A percentile compares a stretch with the other conserved stretches of the same genome.
Evolutionary conservation across 257 asterid genomes (phyloP).

Genomic region (Capsicum pubescens): DNA sequence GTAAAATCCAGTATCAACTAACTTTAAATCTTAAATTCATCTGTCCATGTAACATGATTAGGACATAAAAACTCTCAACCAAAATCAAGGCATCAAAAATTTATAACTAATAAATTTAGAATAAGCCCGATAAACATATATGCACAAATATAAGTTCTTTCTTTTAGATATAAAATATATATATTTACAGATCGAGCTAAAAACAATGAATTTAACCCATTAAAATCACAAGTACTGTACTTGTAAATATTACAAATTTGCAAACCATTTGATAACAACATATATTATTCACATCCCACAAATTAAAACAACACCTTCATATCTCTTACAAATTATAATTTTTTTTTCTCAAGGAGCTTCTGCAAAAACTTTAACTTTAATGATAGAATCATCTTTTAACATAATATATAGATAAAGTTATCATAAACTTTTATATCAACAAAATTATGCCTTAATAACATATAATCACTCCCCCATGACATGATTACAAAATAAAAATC

Average conservation of each 20-base stretch:
- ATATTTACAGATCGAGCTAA: neutral
- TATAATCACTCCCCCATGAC: slow-evolving; percentile 43
- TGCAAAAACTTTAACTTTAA: slow-evolving; percentile 42
- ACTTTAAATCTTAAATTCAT: no score
- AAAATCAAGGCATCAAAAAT: neutral
- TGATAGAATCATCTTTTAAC: slow-evolving; percentile 43
- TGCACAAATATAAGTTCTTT: neutral
- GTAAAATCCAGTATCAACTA: no score
- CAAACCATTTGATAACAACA: neutral
- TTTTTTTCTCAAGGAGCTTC: slow-evolving; percentile 29
- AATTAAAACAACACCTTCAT: neutral
- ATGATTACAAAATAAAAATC: no score
- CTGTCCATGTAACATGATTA: no score
- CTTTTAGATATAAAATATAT: neutral
- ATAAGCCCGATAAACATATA: neutral
- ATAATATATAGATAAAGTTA: slow-evolving; percentile 39
- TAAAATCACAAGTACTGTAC: no score
- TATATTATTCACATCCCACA: neutral
- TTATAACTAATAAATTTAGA: neutral
- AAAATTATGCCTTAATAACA: slow-evolving; percentile 36
- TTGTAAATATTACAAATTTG: no score
- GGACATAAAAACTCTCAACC: neutral
- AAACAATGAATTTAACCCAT: neutral
- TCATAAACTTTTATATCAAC: slow-evolving; percentile 33
- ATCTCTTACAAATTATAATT: neutral